Evolutionary conservation across 345 rosid genomes (phyloP).

Genomic region (Eucalyptus albens): DNA sequence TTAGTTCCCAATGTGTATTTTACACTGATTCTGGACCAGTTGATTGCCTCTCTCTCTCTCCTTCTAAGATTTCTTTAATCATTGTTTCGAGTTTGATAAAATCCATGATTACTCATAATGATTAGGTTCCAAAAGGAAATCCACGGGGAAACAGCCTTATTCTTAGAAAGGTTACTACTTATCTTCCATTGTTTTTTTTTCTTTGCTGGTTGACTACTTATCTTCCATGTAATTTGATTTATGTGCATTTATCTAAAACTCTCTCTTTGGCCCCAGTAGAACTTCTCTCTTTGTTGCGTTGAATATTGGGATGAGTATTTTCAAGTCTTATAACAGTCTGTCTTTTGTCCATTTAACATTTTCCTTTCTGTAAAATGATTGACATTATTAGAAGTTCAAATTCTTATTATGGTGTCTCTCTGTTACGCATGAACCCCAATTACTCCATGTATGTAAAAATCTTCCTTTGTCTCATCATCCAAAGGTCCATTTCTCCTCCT

Average conservation of each 20-base stretch:
- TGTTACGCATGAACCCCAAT: background rate
- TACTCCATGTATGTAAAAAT: background rate
- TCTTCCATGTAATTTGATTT: background rate
- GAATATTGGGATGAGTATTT: background rate
- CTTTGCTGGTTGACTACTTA: background rate
- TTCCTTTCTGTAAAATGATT: background rate
- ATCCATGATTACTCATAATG: background rate
- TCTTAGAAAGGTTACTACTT: constrained; percentile 44
- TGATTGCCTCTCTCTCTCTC: background rate
- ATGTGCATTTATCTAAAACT: background rate
- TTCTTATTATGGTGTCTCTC: background rate
- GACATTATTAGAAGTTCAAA: background rate
- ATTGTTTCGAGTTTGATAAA: background rate
- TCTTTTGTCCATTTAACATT: background rate
- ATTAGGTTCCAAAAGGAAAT: constrained; percentile 79
- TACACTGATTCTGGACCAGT: background rate
- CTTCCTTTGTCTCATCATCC: background rate
- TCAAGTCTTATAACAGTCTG: background rate
- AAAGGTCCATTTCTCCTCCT: background rate
- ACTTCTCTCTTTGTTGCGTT: background rate
- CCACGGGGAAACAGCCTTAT: constrained; percentile 72
- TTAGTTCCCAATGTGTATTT: background rate
- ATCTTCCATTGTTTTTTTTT: too few relatives aligned
- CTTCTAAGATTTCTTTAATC: background rate
- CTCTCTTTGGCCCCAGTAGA: background rate